Percentiles rank a stretch among this genome's conserved stretches.
phyloP scores from a whole-genome alignment of 805 yeast species.

The Kregervanrija delftensis region DNA sequence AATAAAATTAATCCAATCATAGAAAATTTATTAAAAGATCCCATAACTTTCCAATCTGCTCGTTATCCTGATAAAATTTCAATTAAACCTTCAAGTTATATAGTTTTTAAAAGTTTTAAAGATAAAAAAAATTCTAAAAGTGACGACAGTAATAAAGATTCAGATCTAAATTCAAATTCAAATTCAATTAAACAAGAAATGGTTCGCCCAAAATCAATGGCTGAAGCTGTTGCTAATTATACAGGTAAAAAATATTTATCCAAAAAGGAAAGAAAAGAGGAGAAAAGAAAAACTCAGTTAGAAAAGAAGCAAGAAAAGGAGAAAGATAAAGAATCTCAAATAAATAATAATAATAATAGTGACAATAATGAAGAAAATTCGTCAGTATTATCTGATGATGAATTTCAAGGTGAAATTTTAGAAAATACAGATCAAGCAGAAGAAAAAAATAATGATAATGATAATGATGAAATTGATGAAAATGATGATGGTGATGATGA shows the following conservation, averaged over 20 bases:
- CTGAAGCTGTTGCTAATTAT: constrained; percentile 53
- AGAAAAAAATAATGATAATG: constrained; percentile 2
- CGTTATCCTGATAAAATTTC: constrained; percentile 43
- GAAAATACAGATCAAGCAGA: constrained; percentile 22
- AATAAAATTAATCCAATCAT: constrained; percentile 4
- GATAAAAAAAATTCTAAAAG: background rate
- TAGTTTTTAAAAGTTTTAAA: constrained; percentile 27
- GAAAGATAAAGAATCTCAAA: constrained; percentile 2
- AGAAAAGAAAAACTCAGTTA: background rate
- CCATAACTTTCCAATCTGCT: constrained; percentile 58
- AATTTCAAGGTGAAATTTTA: constrained; percentile 1
- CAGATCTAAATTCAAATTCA: background rate
- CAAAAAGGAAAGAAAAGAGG: constrained; percentile 34
- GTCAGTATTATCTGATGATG: background rate
- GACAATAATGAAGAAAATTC: background rate
- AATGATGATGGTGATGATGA: constrained; percentile 3
- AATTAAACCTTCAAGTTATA: constrained; percentile 43
- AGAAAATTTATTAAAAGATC: constrained; percentile 42
- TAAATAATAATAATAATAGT: constrained; percentile 8
- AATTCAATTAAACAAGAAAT: constrained; percentile 10
- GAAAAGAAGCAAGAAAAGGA: constrained; percentile 4
- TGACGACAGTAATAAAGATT: background rate
- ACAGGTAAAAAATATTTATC: constrained; percentile 45
- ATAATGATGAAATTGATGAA: background rate
- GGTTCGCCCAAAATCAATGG: constrained; percentile 40